Percentiles rank a stretch among this genome's conserved stretches.
Conservation (phyloP, 73 alveolate genomes). For the Blepharisma stoltei region DNA sequence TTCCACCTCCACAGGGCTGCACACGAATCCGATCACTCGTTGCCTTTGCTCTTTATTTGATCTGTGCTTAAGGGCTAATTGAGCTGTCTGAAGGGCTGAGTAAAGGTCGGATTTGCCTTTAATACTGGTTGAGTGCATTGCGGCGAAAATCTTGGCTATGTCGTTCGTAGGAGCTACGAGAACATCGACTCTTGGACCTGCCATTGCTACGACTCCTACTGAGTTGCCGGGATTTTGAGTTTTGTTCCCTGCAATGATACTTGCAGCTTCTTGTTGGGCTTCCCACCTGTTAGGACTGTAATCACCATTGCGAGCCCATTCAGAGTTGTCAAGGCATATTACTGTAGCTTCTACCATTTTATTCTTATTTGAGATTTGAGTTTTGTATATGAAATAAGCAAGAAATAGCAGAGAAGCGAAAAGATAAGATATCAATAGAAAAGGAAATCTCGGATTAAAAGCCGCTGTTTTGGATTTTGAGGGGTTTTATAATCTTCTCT, state of each 20-base stretch:
- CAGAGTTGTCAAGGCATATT: slow-evolving; percentile 84
- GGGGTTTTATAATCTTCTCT: no score
- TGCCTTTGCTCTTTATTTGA: slow-evolving; percentile 72
- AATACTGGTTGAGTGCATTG: slow-evolving; percentile 47
- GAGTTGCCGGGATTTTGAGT: slow-evolving; percentile 87
- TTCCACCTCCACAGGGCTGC: slow-evolving; percentile 78
- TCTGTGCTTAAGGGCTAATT: slow-evolving; percentile 89
- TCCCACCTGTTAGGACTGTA: slow-evolving; percentile 88
- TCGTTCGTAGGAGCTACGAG: slow-evolving; percentile 84
- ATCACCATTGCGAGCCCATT: slow-evolving; percentile 94
- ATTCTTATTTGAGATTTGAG: no score
- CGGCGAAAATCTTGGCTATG: slow-evolving; percentile 63
- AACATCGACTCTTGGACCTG: slow-evolving; percentile 87
- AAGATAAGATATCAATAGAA: no score
- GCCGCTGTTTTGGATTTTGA: no score
- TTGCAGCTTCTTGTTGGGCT: slow-evolving; percentile 82
- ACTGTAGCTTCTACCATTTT: slow-evolving; percentile 52
- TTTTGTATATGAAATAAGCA: no score
- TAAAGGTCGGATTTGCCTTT: slow-evolving; percentile 72
- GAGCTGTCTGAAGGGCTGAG: slow-evolving; percentile 77
- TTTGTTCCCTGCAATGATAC: slow-evolving; percentile 70
- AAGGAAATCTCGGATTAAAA: no score
- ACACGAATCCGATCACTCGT: slow-evolving; percentile 86
- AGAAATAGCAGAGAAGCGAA: no score
- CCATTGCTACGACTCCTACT: slow-evolving; percentile 90